phyloP scores from a whole-genome alignment of 2,329 filamentous ascomycete species.

The Fusarium hainanense region DNA sequence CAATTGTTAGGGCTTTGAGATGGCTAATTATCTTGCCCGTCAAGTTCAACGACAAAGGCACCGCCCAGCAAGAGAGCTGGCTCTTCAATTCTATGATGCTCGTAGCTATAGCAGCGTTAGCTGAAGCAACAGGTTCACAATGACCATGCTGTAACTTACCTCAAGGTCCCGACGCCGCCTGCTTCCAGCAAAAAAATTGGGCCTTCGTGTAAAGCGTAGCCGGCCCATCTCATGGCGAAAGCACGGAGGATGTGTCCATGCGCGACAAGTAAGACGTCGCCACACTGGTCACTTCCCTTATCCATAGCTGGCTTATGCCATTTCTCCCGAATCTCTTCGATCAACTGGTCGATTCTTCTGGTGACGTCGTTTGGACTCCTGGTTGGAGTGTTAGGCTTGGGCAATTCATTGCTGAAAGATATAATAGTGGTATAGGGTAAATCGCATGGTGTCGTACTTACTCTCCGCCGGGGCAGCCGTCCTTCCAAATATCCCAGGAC shows the following conservation, averaged over 20 bases:
- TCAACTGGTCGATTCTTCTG: slow-evolving; percentile 77
- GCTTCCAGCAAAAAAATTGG: slow-evolving; percentile 87
- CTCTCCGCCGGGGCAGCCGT: slow-evolving; percentile 89
- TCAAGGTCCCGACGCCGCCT: slow-evolving; percentile 84
- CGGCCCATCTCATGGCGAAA: slow-evolving; percentile 88
- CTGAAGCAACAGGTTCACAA: neutral
- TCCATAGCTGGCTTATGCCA: slow-evolving; percentile 73
- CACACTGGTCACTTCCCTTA: slow-evolving; percentile 54
- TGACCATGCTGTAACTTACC: slow-evolving; percentile 57
- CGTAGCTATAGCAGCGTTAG: slow-evolving; percentile 67
- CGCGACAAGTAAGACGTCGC: slow-evolving; percentile 73
- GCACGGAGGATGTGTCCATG: slow-evolving; percentile 91
- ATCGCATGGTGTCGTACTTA: slow-evolving; percentile 55
- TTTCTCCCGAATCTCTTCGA: slow-evolving; percentile 75
- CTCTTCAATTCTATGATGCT: slow-evolving; percentile 81
- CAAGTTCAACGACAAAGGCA: slow-evolving; percentile 67
- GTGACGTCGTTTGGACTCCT: slow-evolving; percentile 80
- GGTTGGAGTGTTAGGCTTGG: slow-evolving; percentile 20
- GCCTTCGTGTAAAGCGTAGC: slow-evolving; percentile 77
- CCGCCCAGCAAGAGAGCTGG: slow-evolving; percentile 83
- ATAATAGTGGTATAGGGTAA: slow-evolving; percentile 7
- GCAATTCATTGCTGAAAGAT: neutral
- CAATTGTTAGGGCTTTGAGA: neutral
- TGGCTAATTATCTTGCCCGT: slow-evolving; percentile 23
- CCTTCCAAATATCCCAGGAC: slow-evolving; percentile 88